Base-by-base conservation (phyloP, 768 basidiomycete species). In the Gautieria morchelliformis region DNA sequence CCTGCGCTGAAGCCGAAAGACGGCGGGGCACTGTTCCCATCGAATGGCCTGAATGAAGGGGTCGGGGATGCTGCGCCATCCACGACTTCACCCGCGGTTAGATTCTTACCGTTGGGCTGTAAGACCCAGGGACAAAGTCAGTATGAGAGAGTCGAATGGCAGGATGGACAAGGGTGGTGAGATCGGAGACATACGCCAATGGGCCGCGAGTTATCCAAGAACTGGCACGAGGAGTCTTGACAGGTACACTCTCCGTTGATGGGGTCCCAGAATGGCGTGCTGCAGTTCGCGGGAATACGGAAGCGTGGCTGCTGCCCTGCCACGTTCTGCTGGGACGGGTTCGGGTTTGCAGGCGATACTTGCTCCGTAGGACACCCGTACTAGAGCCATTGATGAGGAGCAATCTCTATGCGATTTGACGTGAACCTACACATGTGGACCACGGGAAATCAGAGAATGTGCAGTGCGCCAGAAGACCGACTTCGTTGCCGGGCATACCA, bases 211-310 rank as follows among this genome's bases (percentile, higher is more conserved):
- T 75, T 68, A 63, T 91, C 88, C 4, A 68, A 67, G 68, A 89
- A 90, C 0, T 75, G 70, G 67, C 89, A 90, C 1, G 69, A 70
- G 52, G 59, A 61, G 1, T 78, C 75, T 0, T 69, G 76, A 69
- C 87, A 90, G 52, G 83, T 69, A 62, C 89, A 90, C 39, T 74
- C 69, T 62, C 80, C 83, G 27, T 61, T 72, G 52, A 89, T 76
- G 1, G 89, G 89, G 67, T 90, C 87, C 85, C 86, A 89, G 76
- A 86, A 90, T 3, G 84, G 76, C 10, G 86, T 89, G 4, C 84
- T 83, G 68, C 87, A 89, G 70, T 86, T 85, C 20, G 75, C 58
- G 22, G 86, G 80, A 3, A 88, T 84, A 65, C 86, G 74, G 69
- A 70, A 72, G 54, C 86, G 79, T 58, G 74, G 62, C 51, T 71